Evolutionary conservation across 805 yeast species (phyloP).

Genomic region (Wickerhamiella sorbophila): DNA sequence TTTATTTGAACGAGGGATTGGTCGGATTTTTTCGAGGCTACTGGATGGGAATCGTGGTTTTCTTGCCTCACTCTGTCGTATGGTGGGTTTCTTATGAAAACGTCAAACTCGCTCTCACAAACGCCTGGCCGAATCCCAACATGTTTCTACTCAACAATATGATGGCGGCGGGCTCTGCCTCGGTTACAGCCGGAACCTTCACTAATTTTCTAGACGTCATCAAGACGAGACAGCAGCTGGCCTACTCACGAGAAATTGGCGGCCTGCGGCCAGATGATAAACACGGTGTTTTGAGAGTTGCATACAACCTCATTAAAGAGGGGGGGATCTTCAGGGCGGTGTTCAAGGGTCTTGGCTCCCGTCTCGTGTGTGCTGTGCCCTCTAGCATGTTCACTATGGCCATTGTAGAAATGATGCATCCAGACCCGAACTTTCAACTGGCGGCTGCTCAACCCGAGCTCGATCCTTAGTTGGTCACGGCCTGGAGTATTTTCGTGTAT

Average conservation of each 20-base stretch:
- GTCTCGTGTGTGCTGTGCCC: slow-evolving; percentile 28
- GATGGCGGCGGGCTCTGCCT: slow-evolving; percentile 26
- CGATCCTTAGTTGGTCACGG: slow-evolving; percentile 1
- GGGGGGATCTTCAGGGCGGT: slow-evolving; percentile 25
- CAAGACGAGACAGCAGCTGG: slow-evolving; percentile 33
- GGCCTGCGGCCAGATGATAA: slow-evolving; percentile 27
- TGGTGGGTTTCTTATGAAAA: slow-evolving; percentile 30
- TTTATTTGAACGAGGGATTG: slow-evolving; percentile 54
- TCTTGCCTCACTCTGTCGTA: slow-evolving; percentile 30
- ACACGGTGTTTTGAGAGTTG: slow-evolving; percentile 23
- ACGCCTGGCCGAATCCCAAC: background rate
- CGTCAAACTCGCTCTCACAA: slow-evolving; percentile 4
- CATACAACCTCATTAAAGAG: slow-evolving; percentile 26
- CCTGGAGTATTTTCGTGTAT: too few relatives aligned
- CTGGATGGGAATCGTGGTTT: slow-evolving; percentile 31
- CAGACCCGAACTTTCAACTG: slow-evolving; percentile 19
- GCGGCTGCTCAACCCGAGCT: background rate
- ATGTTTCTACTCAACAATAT: background rate
- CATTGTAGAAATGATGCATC: slow-evolving; percentile 28
- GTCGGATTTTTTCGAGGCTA: slow-evolving; percentile 70
- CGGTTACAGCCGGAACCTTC: slow-evolving; percentile 23
- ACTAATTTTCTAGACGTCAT: slow-evolving; percentile 31
- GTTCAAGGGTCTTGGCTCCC: slow-evolving; percentile 26
- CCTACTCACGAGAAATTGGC: slow-evolving; percentile 27
- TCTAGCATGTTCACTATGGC: slow-evolving; percentile 29